Evolutionary conservation across 2,329 filamentous ascomycete species (phyloP).

Genomic region (Ceratocystis cacaofunesta): DNA sequence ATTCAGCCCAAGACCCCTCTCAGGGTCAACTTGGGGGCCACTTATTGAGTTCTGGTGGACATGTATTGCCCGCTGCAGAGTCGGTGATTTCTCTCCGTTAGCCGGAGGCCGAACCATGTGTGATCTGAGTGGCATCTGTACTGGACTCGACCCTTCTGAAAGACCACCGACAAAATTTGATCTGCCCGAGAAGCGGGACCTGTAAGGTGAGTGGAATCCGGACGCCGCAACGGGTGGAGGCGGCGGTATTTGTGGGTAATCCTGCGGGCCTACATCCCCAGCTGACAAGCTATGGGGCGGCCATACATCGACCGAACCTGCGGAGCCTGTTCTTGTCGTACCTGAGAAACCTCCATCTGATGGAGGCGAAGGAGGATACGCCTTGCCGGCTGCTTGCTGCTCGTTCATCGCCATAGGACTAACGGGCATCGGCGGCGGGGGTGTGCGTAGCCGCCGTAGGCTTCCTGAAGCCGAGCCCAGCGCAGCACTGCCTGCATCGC

Average conservation of each 20-base stretch:
- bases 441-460: not conserved
- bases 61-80: not conserved
- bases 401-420: not conserved
- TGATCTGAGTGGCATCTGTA: not conserved
- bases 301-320: slow-evolving; percentile 8
- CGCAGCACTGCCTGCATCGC: not conserved
- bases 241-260: not conserved
- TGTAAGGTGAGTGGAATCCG: slow-evolving; percentile 7
- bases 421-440: not conserved
- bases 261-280: not conserved
- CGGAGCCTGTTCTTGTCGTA: not conserved
- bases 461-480: not conserved
- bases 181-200: slow-evolving; percentile 12
- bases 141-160: slow-evolving; percentile 4
- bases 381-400: not conserved
- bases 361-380: not conserved
- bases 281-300: slow-evolving; percentile 7
- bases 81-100: not conserved
- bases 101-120: not conserved
- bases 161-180: slow-evolving; percentile 8
- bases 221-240: not conserved
- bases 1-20: not conserved
- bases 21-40: not conserved
- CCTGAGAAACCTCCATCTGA: not conserved
- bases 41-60: not conserved